phyloP scores from a whole-genome alignment of 225 moss, liverwort and hornwort species.

The Takakia lepidozioides region DNA sequence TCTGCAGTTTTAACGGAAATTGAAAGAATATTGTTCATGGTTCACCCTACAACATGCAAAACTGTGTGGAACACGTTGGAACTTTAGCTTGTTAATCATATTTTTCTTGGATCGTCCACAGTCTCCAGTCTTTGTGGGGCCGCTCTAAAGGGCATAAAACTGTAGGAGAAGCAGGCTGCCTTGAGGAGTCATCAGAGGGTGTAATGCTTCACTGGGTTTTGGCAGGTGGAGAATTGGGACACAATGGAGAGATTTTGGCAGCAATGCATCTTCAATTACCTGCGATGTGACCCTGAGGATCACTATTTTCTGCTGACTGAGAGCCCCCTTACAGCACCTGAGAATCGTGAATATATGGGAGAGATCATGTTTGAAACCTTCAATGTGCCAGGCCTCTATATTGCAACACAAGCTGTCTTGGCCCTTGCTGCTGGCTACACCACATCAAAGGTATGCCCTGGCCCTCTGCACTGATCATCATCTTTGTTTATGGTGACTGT shows the following conservation, averaged over 20 bases:
- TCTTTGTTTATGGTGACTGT: too few relatives aligned
- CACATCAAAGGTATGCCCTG: conserved; percentile 91
- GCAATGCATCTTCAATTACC: conserved; percentile 87
- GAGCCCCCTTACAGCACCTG: conserved; percentile 86
- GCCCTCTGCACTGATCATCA: too few relatives aligned
- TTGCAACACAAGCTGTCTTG: conserved; percentile 86
- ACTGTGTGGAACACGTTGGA: too few relatives aligned
- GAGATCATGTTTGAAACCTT: conserved; percentile 97
- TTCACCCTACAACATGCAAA: neutral
- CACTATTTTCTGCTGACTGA: conserved; percentile 87
- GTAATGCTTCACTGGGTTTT: neutral
- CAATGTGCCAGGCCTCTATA: conserved; percentile 87
- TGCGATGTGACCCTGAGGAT: conserved; percentile 91
- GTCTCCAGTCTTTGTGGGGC: too few relatives aligned
- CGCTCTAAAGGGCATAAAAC: too few relatives aligned
- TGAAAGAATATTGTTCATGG: too few relatives aligned
- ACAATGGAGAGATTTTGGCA: conserved; percentile 98
- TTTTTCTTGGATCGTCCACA: too few relatives aligned
- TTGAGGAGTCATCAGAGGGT: too few relatives aligned
- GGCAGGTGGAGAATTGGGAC: conserved; percentile 95
- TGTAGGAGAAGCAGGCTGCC: too few relatives aligned
- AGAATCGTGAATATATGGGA: conserved; percentile 88
- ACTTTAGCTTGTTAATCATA: too few relatives aligned
- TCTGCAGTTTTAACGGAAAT: too few relatives aligned
- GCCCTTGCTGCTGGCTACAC: conserved; percentile 94